Evolutionary conservation across 2,329 filamentous ascomycete species (phyloP), one percentile per base, ranked within the genome.

Genomic region (Graphium sp.): DNA sequence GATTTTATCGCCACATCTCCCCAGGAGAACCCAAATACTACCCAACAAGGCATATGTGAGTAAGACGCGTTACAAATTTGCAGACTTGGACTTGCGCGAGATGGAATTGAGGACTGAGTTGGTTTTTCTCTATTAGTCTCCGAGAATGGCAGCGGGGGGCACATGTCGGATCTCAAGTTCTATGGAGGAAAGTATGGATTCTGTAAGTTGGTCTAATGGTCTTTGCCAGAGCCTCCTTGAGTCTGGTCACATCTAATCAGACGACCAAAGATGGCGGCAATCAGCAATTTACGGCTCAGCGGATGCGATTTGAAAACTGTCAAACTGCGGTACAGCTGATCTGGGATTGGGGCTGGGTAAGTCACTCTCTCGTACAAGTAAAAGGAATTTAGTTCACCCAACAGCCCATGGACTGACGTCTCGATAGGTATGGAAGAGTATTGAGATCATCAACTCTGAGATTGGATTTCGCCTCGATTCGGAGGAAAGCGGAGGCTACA

Each of bases 291-390:
- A 78, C 73, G 4, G 71, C 70, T 35, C 60, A 70, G 24, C 75
- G 78, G 45, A 38, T 80, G 28, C 62, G 58, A 10, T 81, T 81
- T 53, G 69, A 70, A 37, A 56, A 61, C 43, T 72, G 69, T 48
- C 57, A 67, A 36, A 79, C 72, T 6, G 65, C 68, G 26, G 66
- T 80, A 29, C 69, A 63, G 43, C 66, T 78, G 49, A 65, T 74
- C 37, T 82, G 77, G 76, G 66, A 77, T 48, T 83, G 76, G 76
- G 66, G 67, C 17, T 83, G 73, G 70, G 73, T 66, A n/a, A n/a
- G n/a, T n/a, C n/a, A n/a, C n/a, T n/a, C n/a, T n/a, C n/a, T n/a
- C n/a, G n/a, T n/a, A n/a, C n/a, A n/a, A n/a, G n/a, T n/a, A n/a
- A n/a, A n/a, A n/a, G n/a, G n/a, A n/a, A n/a, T n/a, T n/a, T n/a